Evolutionary conservation across 805 yeast species (phyloP), one percentile per base, ranked within the genome.

Genomic region (Saturnispora zaruensis): DNA sequence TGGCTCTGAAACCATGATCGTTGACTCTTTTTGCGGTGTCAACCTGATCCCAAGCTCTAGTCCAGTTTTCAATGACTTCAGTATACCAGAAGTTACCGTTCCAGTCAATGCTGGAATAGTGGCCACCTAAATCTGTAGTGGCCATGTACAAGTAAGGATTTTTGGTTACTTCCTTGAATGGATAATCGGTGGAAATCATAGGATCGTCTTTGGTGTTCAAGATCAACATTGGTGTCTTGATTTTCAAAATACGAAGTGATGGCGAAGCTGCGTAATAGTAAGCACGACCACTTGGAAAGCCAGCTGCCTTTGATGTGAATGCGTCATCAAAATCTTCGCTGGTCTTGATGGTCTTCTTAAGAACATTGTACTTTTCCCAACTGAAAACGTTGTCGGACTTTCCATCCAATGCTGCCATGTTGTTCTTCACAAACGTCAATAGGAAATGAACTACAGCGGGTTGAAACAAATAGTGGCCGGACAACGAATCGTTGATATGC

Each of bases 251-350:
- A 55, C 82, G 69, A 54, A 77, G 74, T 30, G 75, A 70, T 1
- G 90, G 84, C 14, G 83, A 76, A 2, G 83, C 86, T 30, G 76
- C 79, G 48, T 81, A 67, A 61, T 84, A 84, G 65, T 84, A 84
- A 44, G 80, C 79, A 50, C 65, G 66, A 2, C 82, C 84, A 41
- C 76, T 71, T 50, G 78, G 76, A 63, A 82, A 78, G 0, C 89
- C 89, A 55, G 80, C 77, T 32, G 78, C 56, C 49, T 74, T 77
- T 20, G 82, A 75, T 3, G 91, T 84, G 66, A 78, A 80, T 7
- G 63, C 59, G 38, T 75, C 72, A 61, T 84, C 93, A 57, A 84
- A 83, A 41, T 82, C 82, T 23, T 66, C 64, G 18, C 82, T 67
- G 14, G 67, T 66, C 32, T 65, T 66, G 51, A 74, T 60, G 33